phyloP scores from a whole-genome alignment of 768 basidiomycete genomes.

The Mycena sanguinolenta region DNA sequence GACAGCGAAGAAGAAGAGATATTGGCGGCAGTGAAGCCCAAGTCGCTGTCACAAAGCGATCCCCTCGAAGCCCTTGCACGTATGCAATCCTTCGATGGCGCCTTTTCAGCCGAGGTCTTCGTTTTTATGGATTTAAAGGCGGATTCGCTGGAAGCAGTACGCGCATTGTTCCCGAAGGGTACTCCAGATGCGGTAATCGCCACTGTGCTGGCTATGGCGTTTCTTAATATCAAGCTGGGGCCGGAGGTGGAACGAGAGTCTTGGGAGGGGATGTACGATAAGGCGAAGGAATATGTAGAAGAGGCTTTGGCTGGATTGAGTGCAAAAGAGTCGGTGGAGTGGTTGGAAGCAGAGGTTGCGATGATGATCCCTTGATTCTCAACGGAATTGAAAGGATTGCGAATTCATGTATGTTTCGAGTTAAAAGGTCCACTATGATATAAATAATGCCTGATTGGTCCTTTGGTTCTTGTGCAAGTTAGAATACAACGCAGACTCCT shows the following conservation, averaged over 20 bases:
- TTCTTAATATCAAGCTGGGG: conserved; percentile 23
- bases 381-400: too few relatives aligned
- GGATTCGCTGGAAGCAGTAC: background rate
- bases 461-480: too few relatives aligned
- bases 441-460: too few relatives aligned
- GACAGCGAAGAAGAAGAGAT: too few relatives aligned
- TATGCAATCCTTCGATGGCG: conserved; percentile 33
- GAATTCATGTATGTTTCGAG: too few relatives aligned
- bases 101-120: conserved; percentile 27
- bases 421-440: too few relatives aligned
- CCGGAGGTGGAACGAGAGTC: conserved; percentile 21
- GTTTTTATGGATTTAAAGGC: background rate
- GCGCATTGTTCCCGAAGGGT: conserved; percentile 15
- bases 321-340: background rate
- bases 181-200: conserved; percentile 14
- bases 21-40: too few relatives aligned
- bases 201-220: conserved; percentile 33
- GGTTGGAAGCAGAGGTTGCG: conserved; percentile 6
- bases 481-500: too few relatives aligned
- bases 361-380: conserved; percentile 15
- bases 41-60: background rate
- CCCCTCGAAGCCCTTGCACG: conserved; percentile 32
- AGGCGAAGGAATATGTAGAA: conserved; percentile 29
- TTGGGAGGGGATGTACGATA: conserved; percentile 36
- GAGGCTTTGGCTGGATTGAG: conserved; percentile 6